Evolutionary conservation across 2,329 filamentous ascomycete genomes (phyloP), one percentile per base, ranked within the genome.

Genomic region (Ophiostoma tasmaniense): DNA sequence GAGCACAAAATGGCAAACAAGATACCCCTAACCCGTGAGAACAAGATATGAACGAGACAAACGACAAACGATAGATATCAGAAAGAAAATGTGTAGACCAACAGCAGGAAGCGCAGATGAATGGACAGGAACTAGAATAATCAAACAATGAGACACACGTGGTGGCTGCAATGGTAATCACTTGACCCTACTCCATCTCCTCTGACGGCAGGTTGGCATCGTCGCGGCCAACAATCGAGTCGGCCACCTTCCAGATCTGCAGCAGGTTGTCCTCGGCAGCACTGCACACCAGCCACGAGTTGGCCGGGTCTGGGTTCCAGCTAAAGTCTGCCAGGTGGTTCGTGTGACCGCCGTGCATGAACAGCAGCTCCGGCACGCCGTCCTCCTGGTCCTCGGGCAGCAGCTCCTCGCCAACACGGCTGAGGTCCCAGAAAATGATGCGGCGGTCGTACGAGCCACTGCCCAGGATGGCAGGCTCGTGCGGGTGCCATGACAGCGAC

Each of bases 341-440:
- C 13, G 95, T 99, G 81, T 99, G 96, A 39, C 95, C 95, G 71
- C 95, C 95, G 76, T 99, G 95, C 93, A 99, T 98, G 80, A 99
- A 99, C 1, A 99, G 82, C 90, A 99, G 83, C 79, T 99, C 95
- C 67, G 95, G 94, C 1, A 93, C 91, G 0, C 95, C 95, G 76
- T 99, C 95, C 74, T 98, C 94, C 66, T 90, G 90, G 78, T 99
- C 95, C 73, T 99, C 96, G 2, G 93, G 92, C 13, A 91, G 89
- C 79, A 98, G 95, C 80, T 99, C 95, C 76, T 96, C 92, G 65
- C 96, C 95, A 62, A 96, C 90, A 68, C 90, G 88, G 75, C 92
- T 93, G 62, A 98, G 83, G 77, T 99, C 95, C 95, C 95, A 99
- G 81, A 98, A 95, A 77, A 96, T 90, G 72, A 99, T 90, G 73